Conservation (phyloP, 2,329 filamentous ascomycete species). For the Fusarium austroafricanum region DNA sequence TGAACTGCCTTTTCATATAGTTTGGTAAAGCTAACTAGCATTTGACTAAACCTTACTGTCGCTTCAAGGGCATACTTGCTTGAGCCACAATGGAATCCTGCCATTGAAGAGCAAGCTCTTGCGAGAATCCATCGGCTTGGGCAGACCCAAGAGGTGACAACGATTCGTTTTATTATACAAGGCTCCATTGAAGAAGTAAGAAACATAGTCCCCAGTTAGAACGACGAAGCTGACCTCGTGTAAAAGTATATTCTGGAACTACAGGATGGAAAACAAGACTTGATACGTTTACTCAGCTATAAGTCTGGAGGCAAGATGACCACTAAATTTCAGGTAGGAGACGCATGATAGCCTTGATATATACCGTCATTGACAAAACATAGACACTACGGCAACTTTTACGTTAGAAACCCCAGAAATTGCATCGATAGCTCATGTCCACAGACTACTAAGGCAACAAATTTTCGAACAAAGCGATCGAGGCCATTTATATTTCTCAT, state of each 20-base stretch:
- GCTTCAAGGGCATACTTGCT: constrained; percentile 61
- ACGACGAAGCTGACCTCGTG: background rate
- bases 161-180: background rate
- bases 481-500: background rate
- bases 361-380: background rate
- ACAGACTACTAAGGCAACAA: no score
- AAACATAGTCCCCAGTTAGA: background rate
- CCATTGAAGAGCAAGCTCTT: constrained; percentile 54
- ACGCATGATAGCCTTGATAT: background rate
- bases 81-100: constrained; percentile 63
- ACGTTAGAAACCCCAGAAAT: background rate
- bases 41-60: constrained; percentile 50
- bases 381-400: background rate
- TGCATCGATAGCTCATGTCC: background rate
- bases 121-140: constrained; percentile 10
- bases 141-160: background rate
- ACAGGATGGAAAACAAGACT: background rate
- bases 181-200: background rate
- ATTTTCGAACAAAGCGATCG: no score
- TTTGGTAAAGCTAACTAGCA: background rate
- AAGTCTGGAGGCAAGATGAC: background rate
- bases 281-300: background rate
- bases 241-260: background rate
- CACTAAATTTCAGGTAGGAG: background rate
- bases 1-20: no score